Conservation (phyloP, 805 yeast genomes). For the Barnettozyma sucrosica region DNA sequence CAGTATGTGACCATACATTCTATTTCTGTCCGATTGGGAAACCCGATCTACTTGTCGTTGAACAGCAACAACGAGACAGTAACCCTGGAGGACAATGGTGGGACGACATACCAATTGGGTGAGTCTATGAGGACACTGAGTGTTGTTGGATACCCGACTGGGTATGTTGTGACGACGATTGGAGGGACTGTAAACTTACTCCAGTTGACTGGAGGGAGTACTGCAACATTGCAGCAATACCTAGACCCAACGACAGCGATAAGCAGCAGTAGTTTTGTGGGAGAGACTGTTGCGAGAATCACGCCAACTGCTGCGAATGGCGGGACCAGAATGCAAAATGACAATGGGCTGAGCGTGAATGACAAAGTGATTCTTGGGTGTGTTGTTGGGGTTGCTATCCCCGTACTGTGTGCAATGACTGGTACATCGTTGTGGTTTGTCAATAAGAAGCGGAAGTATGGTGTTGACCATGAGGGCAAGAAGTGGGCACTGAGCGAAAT, state of each 20-base stretch:
- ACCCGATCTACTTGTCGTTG: not conserved
- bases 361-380: not conserved
- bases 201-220: constrained; percentile 1
- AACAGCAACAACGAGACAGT: not conserved
- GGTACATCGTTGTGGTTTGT: not conserved
- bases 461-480: constrained; percentile 1
- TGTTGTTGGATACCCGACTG: constrained; percentile 3
- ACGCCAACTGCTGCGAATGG: not conserved
- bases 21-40: not conserved
- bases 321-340: not conserved
- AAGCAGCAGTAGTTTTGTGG: not conserved
- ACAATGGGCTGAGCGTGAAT: not conserved
- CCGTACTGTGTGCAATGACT: not conserved
- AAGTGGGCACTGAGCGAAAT: constrained; percentile 1
- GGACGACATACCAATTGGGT: constrained; percentile 1
- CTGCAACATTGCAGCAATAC: not conserved
- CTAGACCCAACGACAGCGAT: not conserved
- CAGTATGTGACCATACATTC: not conserved
- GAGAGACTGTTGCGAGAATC: not conserved
- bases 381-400: constrained; percentile 1
- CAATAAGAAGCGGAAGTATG: not conserved
- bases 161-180: not conserved
- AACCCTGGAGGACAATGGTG: constrained; percentile 1
- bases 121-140: not conserved
- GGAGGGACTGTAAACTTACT: not conserved